Percentiles rank a stretch among this genome's conserved stretches.
Evolutionary conservation across 2,329 filamentous ascomycete genomes (phyloP).

Genomic region (Colletotrichum somersetense): DNA sequence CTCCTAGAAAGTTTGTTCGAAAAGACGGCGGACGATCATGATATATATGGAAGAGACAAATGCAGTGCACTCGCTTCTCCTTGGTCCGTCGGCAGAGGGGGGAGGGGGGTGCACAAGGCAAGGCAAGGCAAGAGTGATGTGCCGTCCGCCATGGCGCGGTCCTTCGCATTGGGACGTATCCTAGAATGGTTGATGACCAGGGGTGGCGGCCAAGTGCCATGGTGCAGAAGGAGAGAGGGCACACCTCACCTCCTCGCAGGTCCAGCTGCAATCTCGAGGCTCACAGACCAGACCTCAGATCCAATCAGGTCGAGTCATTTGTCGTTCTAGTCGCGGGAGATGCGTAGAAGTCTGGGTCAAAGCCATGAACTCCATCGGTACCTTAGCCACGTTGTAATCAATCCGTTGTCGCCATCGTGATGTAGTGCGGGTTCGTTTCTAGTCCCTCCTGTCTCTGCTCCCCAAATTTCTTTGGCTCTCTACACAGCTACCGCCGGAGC

Average conservation of each 20-base stretch:
- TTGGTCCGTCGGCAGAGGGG: constrained; percentile 20
- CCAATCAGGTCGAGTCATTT: constrained; percentile 33
- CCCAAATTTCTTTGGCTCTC: constrained; percentile 36
- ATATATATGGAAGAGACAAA: constrained; percentile 41
- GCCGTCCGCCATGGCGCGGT: constrained; percentile 37
- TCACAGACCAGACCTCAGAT: constrained; percentile 31
- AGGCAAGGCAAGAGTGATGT: constrained; percentile 34
- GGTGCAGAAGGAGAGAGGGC: constrained; percentile 8
- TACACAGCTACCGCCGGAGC: constrained; percentile 16
- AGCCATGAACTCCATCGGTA: constrained; percentile 28
- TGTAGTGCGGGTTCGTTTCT: constrained; percentile 27
- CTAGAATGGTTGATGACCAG: constrained; percentile 27
- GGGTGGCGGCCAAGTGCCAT: constrained; percentile 29
- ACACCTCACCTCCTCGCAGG: constrained; percentile 12
- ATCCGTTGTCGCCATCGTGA: constrained; percentile 32
- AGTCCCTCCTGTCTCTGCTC: constrained; percentile 38
- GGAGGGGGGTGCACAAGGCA: constrained; percentile 23
- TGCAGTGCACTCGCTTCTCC: constrained; percentile 26
- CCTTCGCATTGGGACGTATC: constrained; percentile 34
- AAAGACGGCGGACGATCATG: constrained; percentile 37
- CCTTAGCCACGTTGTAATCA: constrained; percentile 41
- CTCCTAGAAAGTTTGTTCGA: background rate
- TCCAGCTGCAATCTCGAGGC: constrained; percentile 29
- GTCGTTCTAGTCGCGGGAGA: constrained; percentile 31
- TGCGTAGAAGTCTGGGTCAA: constrained; percentile 35